phyloP scores from a whole-genome alignment of 2,329 filamentous ascomycete species.

The Fusarium sp. region DNA sequence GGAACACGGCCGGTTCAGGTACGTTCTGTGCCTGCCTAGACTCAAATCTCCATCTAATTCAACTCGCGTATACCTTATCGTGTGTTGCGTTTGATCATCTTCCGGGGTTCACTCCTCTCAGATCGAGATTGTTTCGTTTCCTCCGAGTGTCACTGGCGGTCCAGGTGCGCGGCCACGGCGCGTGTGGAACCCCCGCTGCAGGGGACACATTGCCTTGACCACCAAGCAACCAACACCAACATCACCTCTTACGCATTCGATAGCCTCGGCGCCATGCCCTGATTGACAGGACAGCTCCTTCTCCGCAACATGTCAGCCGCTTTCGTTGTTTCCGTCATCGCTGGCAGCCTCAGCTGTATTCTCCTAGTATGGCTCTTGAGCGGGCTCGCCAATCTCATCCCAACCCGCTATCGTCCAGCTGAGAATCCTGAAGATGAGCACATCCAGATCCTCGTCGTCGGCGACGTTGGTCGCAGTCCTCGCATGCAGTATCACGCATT shows the following conservation, averaged over 20 bases:
- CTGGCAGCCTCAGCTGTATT: slow-evolving; percentile 51
- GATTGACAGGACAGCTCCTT: slow-evolving; percentile 12
- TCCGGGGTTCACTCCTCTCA: slow-evolving; percentile 12
- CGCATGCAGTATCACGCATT: slow-evolving; percentile 99
- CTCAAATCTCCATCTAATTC: background rate
- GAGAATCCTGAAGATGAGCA: slow-evolving; percentile 54
- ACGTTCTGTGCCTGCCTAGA: background rate
- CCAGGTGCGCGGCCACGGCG: slow-evolving; percentile 8
- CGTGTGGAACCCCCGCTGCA: slow-evolving; percentile 33
- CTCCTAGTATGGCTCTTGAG: slow-evolving; percentile 43
- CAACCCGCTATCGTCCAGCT: slow-evolving; percentile 52
- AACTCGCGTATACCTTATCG: slow-evolving; percentile 5
- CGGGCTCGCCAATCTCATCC: slow-evolving; percentile 44
- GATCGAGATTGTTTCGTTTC: slow-evolving; percentile 24
- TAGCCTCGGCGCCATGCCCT: slow-evolving; percentile 25
- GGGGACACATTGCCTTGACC: slow-evolving; percentile 33
- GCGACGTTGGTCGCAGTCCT: slow-evolving; percentile 94
- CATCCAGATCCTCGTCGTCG: slow-evolving; percentile 88
- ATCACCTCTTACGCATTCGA: slow-evolving; percentile 3
- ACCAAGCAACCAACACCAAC: slow-evolving; percentile 9
- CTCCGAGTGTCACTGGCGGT: slow-evolving; percentile 19
- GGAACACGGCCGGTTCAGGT: background rate
- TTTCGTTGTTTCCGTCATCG: slow-evolving; percentile 51
- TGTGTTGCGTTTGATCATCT: slow-evolving; percentile 31
- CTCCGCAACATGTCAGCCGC: slow-evolving; percentile 38